Percentiles rank a stretch among this genome's conserved stretches.
Evolutionary conservation across 2,329 filamentous ascomycete species (phyloP).

Genomic region (Trichoderma sp.): DNA sequence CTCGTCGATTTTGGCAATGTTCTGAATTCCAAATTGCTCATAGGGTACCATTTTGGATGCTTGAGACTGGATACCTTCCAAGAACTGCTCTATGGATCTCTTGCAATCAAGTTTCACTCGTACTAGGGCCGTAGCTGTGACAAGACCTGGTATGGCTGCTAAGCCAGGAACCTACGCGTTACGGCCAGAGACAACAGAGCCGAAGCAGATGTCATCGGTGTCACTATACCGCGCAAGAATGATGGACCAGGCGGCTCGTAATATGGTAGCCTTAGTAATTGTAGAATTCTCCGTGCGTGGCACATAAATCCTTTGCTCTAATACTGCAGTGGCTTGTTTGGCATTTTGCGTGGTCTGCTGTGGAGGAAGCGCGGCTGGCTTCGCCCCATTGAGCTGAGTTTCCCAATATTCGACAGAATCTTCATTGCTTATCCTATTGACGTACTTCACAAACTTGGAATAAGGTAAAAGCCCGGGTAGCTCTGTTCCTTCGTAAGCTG

Average conservation of each 20-base stretch:
- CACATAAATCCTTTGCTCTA: neutral
- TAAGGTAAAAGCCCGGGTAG: constrained; percentile 6
- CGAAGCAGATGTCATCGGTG: constrained; percentile 29
- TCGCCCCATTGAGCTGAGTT: neutral
- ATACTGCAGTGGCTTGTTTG: neutral
- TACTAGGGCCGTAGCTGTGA: constrained; percentile 9
- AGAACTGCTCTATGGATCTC: constrained; percentile 16
- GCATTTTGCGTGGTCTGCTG: neutral
- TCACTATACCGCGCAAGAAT: constrained; percentile 26
- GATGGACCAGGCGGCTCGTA: constrained; percentile 30
- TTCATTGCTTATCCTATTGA: neutral
- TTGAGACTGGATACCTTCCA: constrained; percentile 30
- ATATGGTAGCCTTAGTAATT: constrained; percentile 26
- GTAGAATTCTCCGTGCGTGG: neutral
- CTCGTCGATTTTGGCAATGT: constrained; percentile 31
- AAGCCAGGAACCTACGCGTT: constrained; percentile 4
- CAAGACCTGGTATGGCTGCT: neutral
- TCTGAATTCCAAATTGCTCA: constrained; percentile 34
- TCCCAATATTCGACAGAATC: neutral
- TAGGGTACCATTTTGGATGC: constrained; percentile 30
- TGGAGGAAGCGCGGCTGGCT: neutral
- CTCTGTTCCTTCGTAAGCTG: constrained; percentile 22
- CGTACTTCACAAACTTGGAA: constrained; percentile 8
- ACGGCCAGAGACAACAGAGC: constrained; percentile 28
- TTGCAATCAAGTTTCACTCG: neutral